Conservation (phyloP, 75 land plant genomes). For the Selaginella tamariscina region DNA sequence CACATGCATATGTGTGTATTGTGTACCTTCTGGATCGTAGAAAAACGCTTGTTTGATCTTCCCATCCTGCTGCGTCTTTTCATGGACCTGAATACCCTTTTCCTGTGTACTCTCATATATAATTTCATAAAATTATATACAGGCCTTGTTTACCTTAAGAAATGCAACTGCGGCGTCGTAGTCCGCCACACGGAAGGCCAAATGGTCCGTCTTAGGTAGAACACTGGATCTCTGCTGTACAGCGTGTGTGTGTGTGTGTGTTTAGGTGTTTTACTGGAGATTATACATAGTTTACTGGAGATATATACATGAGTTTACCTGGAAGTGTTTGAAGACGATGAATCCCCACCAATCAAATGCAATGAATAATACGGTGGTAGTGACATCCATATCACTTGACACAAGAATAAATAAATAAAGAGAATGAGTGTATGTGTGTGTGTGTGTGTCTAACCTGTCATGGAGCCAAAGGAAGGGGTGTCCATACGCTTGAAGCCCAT, state of each 20-base stretch:
- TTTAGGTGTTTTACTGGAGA: slow-evolving; percentile 50
- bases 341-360: slow-evolving; percentile 54
- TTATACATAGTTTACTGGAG: slow-evolving; percentile 7
- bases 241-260: slow-evolving; percentile 18
- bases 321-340: slow-evolving; percentile 14
- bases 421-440: too few relatives aligned
- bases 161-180: slow-evolving; percentile 43
- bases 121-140: background rate
- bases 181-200: slow-evolving; percentile 53
- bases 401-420: too few relatives aligned
- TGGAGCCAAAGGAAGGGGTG: slow-evolving; percentile 47
- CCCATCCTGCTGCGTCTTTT: slow-evolving; percentile 59
- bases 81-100: slow-evolving; percentile 44
- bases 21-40: slow-evolving; percentile 84
- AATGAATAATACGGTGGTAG: slow-evolving; percentile 35
- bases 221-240: slow-evolving; percentile 33
- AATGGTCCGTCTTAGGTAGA: slow-evolving; percentile 50
- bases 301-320: too few relatives aligned
- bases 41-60: slow-evolving; percentile 76
- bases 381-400: slow-evolving; percentile 53
- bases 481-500: slow-evolving; percentile 69
- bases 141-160: slow-evolving; percentile 26
- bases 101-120: slow-evolving; percentile 27
- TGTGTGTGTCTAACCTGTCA: too few relatives aligned
- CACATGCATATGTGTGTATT: background rate